These are phyloP conservation scores for Macrolepiota dolichaula DNA, from an alignment of 768 basidiomycete species.

Conservation along the genomic window DNA sequence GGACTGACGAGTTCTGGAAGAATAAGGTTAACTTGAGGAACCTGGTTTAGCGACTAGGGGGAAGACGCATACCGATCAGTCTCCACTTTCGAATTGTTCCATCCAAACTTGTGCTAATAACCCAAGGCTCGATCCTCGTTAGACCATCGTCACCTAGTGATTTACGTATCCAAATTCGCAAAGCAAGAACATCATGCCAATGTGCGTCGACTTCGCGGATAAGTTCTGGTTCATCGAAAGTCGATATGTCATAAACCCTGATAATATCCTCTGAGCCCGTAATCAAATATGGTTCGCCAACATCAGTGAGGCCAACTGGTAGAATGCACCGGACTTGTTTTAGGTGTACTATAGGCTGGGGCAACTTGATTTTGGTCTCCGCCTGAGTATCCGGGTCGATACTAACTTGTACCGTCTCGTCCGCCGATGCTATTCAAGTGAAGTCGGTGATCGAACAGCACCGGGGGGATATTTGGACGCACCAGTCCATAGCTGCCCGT, in stretches of 20 bases:
- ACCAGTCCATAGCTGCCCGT: constrained; percentile 92
- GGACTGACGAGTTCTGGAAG: constrained; percentile 39
- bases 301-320: constrained; percentile 57
- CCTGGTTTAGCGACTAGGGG: not conserved
- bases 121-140: constrained; percentile 69
- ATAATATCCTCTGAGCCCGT: constrained; percentile 85
- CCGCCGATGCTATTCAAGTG: constrained; percentile 68
- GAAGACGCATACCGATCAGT: constrained; percentile 48
- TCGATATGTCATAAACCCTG: constrained; percentile 75
- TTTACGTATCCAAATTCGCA: constrained; percentile 69
- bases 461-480: constrained; percentile 2
- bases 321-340: constrained; percentile 71
- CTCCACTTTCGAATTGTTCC: constrained; percentile 86
- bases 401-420: constrained; percentile 75
- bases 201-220: constrained; percentile 81
- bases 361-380: constrained; percentile 27
- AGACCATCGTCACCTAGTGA: constrained; percentile 39
- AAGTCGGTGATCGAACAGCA: not conserved
- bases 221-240: constrained; percentile 62
- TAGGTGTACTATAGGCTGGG: constrained; percentile 56
- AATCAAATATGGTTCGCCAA: constrained; percentile 72
- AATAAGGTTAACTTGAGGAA: not conserved
- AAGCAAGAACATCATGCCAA: constrained; percentile 81
- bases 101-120: constrained; percentile 83
- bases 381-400: constrained; percentile 33